Conservation (phyloP, 768 basidiomycete genomes). For the Gautieria morchelliformis region DNA sequence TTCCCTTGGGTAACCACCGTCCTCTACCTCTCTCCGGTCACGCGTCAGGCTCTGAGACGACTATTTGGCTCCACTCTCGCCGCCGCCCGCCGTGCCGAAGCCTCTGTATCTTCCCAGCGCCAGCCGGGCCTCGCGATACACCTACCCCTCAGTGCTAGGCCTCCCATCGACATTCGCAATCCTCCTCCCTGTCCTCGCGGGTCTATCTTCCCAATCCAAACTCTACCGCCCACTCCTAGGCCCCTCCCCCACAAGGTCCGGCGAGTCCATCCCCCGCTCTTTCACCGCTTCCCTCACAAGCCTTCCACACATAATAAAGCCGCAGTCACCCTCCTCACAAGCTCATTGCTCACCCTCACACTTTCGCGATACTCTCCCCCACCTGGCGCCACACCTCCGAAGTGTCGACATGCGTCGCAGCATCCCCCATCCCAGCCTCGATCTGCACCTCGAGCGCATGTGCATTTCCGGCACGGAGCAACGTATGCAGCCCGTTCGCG, state of each 20-base stretch:
- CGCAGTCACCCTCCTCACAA: conserved; percentile 66
- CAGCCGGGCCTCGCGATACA: conserved; percentile 26
- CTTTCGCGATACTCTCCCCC: conserved; percentile 67
- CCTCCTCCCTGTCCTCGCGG: conserved; percentile 23
- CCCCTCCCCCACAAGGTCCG: conserved; percentile 35
- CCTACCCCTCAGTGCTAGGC: not conserved
- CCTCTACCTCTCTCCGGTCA: conserved; percentile 1
- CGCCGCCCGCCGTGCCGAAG: conserved; percentile 10
- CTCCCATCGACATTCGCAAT: conserved; percentile 30
- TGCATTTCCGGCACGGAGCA: conserved; percentile 46
- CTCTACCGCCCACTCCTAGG: conserved; percentile 20
- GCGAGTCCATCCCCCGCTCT: conserved; percentile 22
- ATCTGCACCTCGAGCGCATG: conserved; percentile 66
- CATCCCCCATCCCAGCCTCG: conserved; percentile 59
- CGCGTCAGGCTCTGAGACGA: conserved; percentile 5
- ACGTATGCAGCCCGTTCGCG: conserved; percentile 56
- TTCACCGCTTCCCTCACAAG: conserved; percentile 47
- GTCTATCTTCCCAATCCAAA: conserved; percentile 31
- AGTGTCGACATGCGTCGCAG: conserved; percentile 26
- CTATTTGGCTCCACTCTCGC: not conserved
- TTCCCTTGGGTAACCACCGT: not conserved
- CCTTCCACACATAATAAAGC: conserved; percentile 64
- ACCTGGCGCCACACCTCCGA: conserved; percentile 59
- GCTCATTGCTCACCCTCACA: conserved; percentile 64
- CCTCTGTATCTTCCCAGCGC: conserved; percentile 33